Conservation (phyloP, 805 yeast genomes). For the Pichia kluyveri region DNA sequence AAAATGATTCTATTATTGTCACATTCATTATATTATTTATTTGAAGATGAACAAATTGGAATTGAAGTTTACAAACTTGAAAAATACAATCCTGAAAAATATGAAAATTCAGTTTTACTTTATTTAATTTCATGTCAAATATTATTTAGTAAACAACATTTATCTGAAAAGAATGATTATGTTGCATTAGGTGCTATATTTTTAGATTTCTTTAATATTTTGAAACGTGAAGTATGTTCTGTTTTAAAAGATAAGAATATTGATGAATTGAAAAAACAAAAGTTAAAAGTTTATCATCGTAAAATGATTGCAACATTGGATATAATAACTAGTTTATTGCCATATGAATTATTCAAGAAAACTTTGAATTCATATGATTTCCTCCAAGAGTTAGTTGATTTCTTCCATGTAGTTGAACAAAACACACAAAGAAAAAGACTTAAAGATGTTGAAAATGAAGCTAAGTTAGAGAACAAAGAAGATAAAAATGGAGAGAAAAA, state of each 20-base stretch:
- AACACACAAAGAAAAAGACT: constrained; percentile 29
- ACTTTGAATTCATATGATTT: constrained; percentile 34
- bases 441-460: constrained; percentile 17
- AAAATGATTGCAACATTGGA: constrained; percentile 27
- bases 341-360: constrained; percentile 31
- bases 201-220: constrained; percentile 22
- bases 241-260: background rate
- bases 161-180: background rate
- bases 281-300: constrained; percentile 8
- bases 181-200: constrained; percentile 3
- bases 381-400: constrained; percentile 25
- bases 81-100: background rate
- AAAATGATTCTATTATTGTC: background rate
- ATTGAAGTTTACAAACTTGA: background rate
- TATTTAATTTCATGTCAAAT: constrained; percentile 3
- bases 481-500: constrained; percentile 14
- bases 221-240: constrained; percentile 8
- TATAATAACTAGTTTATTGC: constrained; percentile 32
- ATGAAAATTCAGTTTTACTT: background rate
- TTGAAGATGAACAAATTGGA: constrained; percentile 5
- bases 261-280: constrained; percentile 1
- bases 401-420: constrained; percentile 34
- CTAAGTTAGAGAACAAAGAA: background rate
- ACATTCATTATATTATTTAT: background rate
- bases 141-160: background rate